Base-by-base conservation (phyloP, 169 alveolate species). In the Plasmodium reichenowi region DNA sequence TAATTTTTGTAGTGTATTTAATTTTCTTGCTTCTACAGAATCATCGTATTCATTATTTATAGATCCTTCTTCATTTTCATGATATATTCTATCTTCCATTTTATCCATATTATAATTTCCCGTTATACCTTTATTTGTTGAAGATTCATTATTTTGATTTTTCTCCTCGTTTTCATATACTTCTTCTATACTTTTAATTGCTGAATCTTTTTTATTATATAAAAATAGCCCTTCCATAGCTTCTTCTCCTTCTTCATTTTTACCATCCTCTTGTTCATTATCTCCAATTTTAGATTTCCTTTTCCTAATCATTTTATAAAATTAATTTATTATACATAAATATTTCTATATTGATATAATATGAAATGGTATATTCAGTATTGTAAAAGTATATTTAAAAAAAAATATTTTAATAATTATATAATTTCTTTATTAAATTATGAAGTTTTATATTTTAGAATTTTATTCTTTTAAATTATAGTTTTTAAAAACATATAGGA, bases 251-350 rank as follows among this genome's bases (percentile, higher is more conserved):
- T 22, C 45, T 62, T 80, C 73, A 10, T 12, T 22, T 22, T 20
- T 68, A 56, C 3, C 76, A 24, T 76, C 72, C 48, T 22, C 15
- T 24, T 66, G 63, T 26, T 70, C 90, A 78, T 64, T 66, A 66
- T 75, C 88, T 56, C 22, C 83, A 45, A 68, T 60, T 47, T 80
- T 80, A 38, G 90, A 80, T 20, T 80, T 80, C 47, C 90, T 80
- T 56, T 80, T 80, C 17, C 90, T 71, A 56, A 80, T 80, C 90
- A 80, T 80, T 63, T 68, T 70, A 8, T 2, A 32, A 32, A 32
- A 32, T 32, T 32, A 32, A 32, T 32, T 32, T 32, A 32, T 32
- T 32, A 52, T 4, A n/a, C 32, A 38, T 12, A 26, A 12, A 20
- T 59, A 32, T 22, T 12, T 58, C 22, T 52, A 48, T 29, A 64